Percentiles rank a stretch among this genome's conserved stretches.
Conservation (phyloP, 1,284 basidiomycete genomes). For the Stereum hirsutum region DNA sequence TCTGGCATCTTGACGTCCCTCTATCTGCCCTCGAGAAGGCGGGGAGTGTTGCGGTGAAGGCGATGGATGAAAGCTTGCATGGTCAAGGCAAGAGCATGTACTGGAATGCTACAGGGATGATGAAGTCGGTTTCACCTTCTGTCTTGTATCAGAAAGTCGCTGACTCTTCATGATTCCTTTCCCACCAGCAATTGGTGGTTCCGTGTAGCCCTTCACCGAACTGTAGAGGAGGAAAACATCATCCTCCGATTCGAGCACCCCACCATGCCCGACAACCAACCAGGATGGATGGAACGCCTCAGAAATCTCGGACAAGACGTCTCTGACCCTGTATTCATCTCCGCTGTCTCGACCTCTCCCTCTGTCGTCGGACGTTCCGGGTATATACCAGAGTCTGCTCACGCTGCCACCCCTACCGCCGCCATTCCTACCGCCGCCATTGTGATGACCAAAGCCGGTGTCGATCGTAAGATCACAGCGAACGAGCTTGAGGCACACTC, state of each 20-base stretch:
- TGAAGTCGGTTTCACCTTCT: constrained; percentile 27
- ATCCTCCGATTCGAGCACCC: neutral
- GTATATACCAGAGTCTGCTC: neutral
- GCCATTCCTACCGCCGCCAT: too few relatives aligned
- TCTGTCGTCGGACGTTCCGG: too few relatives aligned
- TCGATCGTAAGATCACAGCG: constrained; percentile 25
- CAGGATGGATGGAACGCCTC: constrained; percentile 4
- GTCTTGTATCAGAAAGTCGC: constrained; percentile 14
- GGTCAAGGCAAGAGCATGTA: constrained; percentile 18
- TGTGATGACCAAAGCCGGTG: neutral
- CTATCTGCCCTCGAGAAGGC: constrained; percentile 26
- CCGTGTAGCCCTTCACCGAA: constrained; percentile 40
- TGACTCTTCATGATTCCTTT: neutral
- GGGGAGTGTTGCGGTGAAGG: constrained; percentile 39
- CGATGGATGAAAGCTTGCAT: constrained; percentile 37
- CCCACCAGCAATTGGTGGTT: constrained; percentile 42
- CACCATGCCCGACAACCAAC: neutral
- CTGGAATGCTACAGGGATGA: constrained; percentile 30
- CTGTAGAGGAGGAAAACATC: constrained; percentile 17
- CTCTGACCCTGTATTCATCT: neutral
- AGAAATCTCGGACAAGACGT: neutral
- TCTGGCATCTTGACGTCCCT: constrained; percentile 42
- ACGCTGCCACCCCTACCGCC: too few relatives aligned
- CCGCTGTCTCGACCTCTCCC: constrained; percentile 17
- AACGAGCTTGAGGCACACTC: constrained; percentile 39